Evolutionary conservation across 768 basidiomycete species (phyloP), one percentile per base, ranked within the genome.

Genomic region (Kwoniella sp.): DNA sequence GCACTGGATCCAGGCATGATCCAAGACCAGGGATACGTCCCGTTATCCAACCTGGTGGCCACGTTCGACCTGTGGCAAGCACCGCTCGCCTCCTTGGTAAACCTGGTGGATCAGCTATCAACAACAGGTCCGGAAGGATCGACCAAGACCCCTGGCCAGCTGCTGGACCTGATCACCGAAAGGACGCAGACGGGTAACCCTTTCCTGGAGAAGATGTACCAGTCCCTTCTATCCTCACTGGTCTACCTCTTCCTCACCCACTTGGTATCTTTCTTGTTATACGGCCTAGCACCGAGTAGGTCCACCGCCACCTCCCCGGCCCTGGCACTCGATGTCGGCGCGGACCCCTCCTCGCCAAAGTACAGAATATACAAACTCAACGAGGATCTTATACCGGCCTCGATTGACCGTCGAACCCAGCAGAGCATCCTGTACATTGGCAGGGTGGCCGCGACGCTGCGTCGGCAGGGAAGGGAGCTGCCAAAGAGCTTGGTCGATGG

Each of bases 391-490:
- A 79, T 89, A 51, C 89, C 90, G 1, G 81, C 83, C 0, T 87
- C 87, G 60, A 78, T 92, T 31, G 84, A 87, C 4, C 60, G 76
- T 2, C 82, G 84, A 50, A 81, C 88, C 2, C 80, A 80, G 54
- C 87, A 88, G 43, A 90, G 88, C 3, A 89, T 95, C 55, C 75
- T 82, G 1, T 92, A 93, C 70, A 81, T 92, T 38, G 90, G 90
- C 0, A 82, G 88, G 19, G 89, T 90, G 12, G 83, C 92, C 32
- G 85, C 84, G 2, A 90, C 86, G 1, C 82, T 92, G 33, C 86
- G 85, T 69, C 79, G 81, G 39, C 87, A 85, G 11, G 84, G 82
- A 65, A 83, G 80, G 59, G 84, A 87, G 62, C 80, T 89, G 28
- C 89, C 89, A 1, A 78, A 81, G 44, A 78, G 78, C 50, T 74